Percentiles rank a stretch among this genome's conserved stretches.
Evolutionary conservation across 192 early-diverging fungal species (phyloP).

Genomic region (Funneliformis mosseae): DNA sequence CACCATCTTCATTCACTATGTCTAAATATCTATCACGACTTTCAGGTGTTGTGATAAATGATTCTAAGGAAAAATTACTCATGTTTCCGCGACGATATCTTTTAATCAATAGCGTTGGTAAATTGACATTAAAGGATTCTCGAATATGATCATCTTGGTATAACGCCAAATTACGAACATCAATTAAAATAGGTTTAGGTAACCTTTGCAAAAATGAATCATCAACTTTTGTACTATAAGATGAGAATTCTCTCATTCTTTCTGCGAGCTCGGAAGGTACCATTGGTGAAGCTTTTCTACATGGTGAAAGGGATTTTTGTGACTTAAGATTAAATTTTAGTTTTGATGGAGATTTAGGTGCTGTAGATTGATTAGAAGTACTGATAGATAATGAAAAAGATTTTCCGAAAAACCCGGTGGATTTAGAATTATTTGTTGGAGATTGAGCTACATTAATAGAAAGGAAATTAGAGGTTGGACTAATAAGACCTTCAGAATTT

Average conservation of each 20-base stretch:
- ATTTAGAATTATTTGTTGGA: neutral
- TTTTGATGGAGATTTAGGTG: slow-evolving; percentile 24
- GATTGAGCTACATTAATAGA: neutral
- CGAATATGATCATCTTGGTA: slow-evolving; percentile 48
- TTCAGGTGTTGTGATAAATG: slow-evolving; percentile 55
- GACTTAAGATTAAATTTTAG: slow-evolving; percentile 18
- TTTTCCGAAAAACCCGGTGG: slow-evolving; percentile 9
- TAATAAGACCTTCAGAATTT: slow-evolving; percentile 6
- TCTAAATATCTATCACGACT: slow-evolving; percentile 46
- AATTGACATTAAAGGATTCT: slow-evolving; percentile 56
- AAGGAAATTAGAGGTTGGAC: neutral
- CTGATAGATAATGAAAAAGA: slow-evolving; percentile 16
- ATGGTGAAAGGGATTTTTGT: slow-evolving; percentile 9
- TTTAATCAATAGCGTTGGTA: slow-evolving; percentile 55
- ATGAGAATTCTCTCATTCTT: slow-evolving; percentile 8
- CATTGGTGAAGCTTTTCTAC: slow-evolving; percentile 27
- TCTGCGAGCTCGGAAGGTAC: slow-evolving; percentile 11
- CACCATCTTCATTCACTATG: slow-evolving; percentile 11
- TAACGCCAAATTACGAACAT: slow-evolving; percentile 49
- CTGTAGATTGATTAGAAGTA: neutral
- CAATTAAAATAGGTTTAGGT: slow-evolving; percentile 40
- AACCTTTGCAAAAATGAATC: neutral
- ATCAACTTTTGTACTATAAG: neutral
- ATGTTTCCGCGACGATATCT: slow-evolving; percentile 52
- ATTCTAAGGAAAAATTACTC: slow-evolving; percentile 51